Evolutionary conservation across 2,329 filamentous ascomycete species (phyloP), one percentile per base, ranked within the genome.

Genomic region (Colletotrichum camelliae): DNA sequence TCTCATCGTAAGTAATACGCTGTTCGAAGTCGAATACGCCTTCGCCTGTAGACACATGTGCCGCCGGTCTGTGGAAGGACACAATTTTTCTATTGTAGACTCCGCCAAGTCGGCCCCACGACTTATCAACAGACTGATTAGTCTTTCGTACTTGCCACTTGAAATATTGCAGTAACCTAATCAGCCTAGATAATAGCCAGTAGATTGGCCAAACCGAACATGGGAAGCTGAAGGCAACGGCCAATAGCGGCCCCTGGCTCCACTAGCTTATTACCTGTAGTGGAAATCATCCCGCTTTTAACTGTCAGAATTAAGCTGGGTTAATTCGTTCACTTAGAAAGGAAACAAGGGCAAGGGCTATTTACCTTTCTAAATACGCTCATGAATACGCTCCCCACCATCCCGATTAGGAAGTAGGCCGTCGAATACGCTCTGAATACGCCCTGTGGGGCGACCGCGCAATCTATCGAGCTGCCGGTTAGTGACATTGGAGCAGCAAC

Each of bases 341-440:
- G 12, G 9, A 48, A n/a, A 9, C 39, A 48, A 7, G 39, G 18
- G 39, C 0, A n/a, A n/a, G 5, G 39, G 39, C 39, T 48, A 13
- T 58, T 24, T 58, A 24, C 13, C 13, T 31, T 4, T 21, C 9
- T 33, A n/a, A 39, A 24, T 65, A 27, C 21, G 37, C 37, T 37
- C 21, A 18, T n/a, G 60, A 39, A 39, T 39, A 29, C 57, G 24
- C 57, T 31, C 57, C 29, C 57, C 24, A 10, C 27, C 27, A n/a
- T 4, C 29, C 35, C 7, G 9, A 48, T 48, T 18, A 48, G 39
- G 5, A 48, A 48, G 39, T 39, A 1, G 37, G 39, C 39, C 39
- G 39, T 48, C 21, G 29, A 39, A 62, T 39, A 48, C 37, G 62
- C 62, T 66, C 24, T 48, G 62, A 66, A 66, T 48, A 48, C 62